phyloP scores from a whole-genome alignment of 2,329 filamentous ascomycete species.

The Endoconidiophora laricicola region DNA sequence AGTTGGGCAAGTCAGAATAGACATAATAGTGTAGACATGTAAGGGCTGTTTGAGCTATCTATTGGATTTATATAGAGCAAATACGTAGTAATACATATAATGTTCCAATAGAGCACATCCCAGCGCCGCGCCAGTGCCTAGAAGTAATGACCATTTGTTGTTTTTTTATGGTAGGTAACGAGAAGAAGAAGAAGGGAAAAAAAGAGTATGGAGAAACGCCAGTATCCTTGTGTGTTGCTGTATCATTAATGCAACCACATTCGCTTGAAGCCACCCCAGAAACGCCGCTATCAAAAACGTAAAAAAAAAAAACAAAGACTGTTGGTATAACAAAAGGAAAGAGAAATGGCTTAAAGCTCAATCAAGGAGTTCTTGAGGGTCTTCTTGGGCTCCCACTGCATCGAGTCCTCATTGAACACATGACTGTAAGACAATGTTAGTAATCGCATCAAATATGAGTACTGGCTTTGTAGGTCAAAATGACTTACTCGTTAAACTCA shows the following conservation, averaged over 20 bases:
- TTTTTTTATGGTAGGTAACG: no score
- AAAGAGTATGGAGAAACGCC: no score
- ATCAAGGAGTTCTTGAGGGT: not conserved
- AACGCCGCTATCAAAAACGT: not conserved
- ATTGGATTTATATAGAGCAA: not conserved
- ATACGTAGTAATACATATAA: not conserved
- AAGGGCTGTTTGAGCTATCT: not conserved
- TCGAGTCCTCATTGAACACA: slow-evolving; percentile 24
- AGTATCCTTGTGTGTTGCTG: not conserved
- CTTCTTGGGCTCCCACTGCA: slow-evolving; percentile 19
- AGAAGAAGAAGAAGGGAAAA: no score
- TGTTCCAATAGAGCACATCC: no score
- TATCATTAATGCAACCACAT: not conserved
- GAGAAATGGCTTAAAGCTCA: slow-evolving; percentile 3
- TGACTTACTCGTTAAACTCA: slow-evolving; percentile 34
- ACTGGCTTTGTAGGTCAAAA: not conserved
- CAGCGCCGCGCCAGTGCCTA: no score
- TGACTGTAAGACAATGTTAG: slow-evolving; percentile 20
- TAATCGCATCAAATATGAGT: slow-evolving; percentile 1
- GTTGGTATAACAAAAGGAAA: not conserved
- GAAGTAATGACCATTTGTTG: no score
- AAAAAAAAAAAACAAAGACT: slow-evolving; percentile 5
- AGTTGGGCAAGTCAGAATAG: not conserved
- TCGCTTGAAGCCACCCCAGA: not conserved
- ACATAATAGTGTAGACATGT: not conserved